Evolutionary conservation across 1,284 basidiomycete genomes (phyloP).

Genomic region (Trichosporon sp.): DNA sequence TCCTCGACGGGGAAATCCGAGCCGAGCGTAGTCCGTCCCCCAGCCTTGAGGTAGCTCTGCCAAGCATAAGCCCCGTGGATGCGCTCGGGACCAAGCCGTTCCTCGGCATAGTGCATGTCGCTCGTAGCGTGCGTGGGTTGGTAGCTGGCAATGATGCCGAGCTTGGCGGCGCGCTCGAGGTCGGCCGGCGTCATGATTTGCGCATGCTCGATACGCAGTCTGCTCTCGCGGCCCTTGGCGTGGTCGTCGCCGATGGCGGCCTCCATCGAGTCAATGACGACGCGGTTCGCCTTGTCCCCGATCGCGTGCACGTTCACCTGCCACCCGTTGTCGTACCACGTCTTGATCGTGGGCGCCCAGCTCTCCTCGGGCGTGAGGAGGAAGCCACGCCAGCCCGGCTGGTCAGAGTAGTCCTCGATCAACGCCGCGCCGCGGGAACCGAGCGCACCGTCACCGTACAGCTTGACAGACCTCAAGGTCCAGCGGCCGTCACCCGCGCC

Average conservation of each 20-base stretch:
- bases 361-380: slow-evolving; percentile 65
- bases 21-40: slow-evolving; percentile 70
- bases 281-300: slow-evolving; percentile 82
- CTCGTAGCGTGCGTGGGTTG: slow-evolving; percentile 81
- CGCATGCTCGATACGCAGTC: slow-evolving; percentile 85
- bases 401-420: slow-evolving; percentile 79
- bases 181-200: slow-evolving; percentile 78
- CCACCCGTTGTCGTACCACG: slow-evolving; percentile 63
- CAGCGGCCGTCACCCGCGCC: slow-evolving; percentile 62
- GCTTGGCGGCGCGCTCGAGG: slow-evolving; percentile 66
- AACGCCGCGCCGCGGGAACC: slow-evolving; percentile 90
- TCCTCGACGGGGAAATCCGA: slow-evolving; percentile 88
- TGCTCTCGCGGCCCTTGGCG: slow-evolving; percentile 47
- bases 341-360: slow-evolving; percentile 63
- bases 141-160: slow-evolving; percentile 86
- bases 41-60: slow-evolving; percentile 67
- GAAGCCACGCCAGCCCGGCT: slow-evolving; percentile 69
- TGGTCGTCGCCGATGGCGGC: slow-evolving; percentile 60
- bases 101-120: slow-evolving; percentile 86
- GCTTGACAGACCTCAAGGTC: slow-evolving; percentile 75
- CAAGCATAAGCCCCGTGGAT: slow-evolving; percentile 88
- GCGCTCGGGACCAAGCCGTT: slow-evolving; percentile 72
- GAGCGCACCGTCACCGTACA: slow-evolving; percentile 77
- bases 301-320: slow-evolving; percentile 77
- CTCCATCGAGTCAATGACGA: slow-evolving; percentile 79